These are phyloP conservation scores for Trichosanthes cucumerina DNA, from an alignment of 306 rosid species.

Conservation along the genomic window DNA sequence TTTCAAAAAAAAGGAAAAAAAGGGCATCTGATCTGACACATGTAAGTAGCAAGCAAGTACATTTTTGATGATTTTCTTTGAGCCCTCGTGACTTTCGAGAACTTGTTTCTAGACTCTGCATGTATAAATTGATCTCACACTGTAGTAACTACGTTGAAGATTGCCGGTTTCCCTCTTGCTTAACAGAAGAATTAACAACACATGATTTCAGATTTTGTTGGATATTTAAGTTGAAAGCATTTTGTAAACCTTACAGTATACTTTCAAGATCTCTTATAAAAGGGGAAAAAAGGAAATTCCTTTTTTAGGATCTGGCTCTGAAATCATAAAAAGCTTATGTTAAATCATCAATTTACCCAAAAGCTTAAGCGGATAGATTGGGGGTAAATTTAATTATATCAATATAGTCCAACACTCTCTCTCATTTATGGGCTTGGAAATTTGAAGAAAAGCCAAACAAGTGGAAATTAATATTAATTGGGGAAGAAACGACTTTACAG, in stretches of 20 bases:
- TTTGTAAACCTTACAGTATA: no score
- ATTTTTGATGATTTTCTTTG: neutral
- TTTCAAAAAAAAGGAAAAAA: no score
- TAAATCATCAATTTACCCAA: no score
- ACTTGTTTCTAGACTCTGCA: neutral
- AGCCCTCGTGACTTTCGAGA: neutral
- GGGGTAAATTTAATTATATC: no score
- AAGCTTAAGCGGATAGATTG: no score
- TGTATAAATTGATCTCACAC: neutral
- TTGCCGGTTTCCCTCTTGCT: neutral
- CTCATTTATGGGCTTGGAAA: no score
- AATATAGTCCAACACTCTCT: no score
- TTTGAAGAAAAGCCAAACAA: no score
- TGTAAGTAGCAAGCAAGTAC: neutral
- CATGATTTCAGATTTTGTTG: neutral
- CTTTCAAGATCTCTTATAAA: no score
- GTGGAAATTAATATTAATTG: no score
- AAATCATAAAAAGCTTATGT: neutral
- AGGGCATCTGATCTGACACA: no score
- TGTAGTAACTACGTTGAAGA: neutral
- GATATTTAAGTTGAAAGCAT: neutral
- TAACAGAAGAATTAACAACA: neutral
- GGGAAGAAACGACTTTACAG: no score
- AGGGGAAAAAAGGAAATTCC: neutral
- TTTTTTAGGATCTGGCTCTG: neutral